Base-by-base conservation (phyloP, 352 stramenopile species). In the Pythium dissimile region DNA sequence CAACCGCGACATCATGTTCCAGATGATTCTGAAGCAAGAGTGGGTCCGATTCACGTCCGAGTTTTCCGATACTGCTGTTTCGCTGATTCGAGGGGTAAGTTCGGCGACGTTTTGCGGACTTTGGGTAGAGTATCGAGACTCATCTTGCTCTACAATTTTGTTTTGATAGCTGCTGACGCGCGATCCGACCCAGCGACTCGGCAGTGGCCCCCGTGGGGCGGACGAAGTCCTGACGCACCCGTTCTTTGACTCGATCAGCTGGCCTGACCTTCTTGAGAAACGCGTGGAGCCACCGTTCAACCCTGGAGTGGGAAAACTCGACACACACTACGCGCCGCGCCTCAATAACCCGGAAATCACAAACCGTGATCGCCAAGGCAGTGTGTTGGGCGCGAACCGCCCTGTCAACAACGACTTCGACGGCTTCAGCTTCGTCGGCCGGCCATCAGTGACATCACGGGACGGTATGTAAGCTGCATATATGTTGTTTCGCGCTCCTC, bases 21-120 rank as follows among this genome's bases (percentile, higher is more conserved):
- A 94, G 65, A 96, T 86, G 46, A 96, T 96, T 67, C 58, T 96
- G 45, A 95, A 95, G 71, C 85, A 94, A 63, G 84, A 95, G 53
- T 96, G 84, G 71, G 86, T 99, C 9, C 96, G 88, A 9, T 99
- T 99, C 72, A 97, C 97, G 39, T 76, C 88, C 15, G 97, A 91
- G 51, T 93, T 99, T 39, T 97, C 89, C 3, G 78, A 89, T 50
- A 62, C 78, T 15, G 89, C 96, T 0, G 87, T 94, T 48, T 82
- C 79, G 43, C 70, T 99, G 26, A 94, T 99, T 46, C 85, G 91
- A 48, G 95, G 95, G 67, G 90, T 97, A 85, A 28, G 82, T n/a
- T n/a, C n/a, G n/a, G n/a, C n/a, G 27, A 49, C 23, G 28, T 47
- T 55, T 11, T 45, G 16, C 26, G 23, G 7, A n/a, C 10, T 1